A percentile compares a stretch with the other conserved stretches of the same genome.
Conservation (phyloP, 176 grass and related monocot genomes). For the Stipa capillata region DNA sequence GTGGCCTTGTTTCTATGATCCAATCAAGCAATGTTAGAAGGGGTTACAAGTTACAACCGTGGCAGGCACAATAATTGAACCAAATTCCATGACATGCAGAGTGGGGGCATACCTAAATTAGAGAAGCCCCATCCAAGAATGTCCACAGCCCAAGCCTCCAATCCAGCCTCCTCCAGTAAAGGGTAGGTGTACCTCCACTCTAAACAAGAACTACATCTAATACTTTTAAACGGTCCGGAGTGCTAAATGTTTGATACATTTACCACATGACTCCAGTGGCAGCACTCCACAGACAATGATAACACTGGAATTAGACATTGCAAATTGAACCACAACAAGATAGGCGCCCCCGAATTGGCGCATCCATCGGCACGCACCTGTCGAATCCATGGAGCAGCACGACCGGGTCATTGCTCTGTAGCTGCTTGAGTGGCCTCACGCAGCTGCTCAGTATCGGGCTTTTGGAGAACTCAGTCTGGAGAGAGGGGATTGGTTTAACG, state of each 20-base stretch:
- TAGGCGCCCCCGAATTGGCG: not conserved
- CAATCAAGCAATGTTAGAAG: conserved; percentile 4
- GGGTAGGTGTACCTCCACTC: conserved; percentile 94
- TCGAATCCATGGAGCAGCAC: conserved; percentile 95
- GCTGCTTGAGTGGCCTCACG: conserved; percentile 72
- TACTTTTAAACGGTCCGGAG: conserved; percentile 22
- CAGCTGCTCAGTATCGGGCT: conserved; percentile 79
- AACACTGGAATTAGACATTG: not conserved
- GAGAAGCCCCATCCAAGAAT: conserved; percentile 99
- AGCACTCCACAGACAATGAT: not conserved
- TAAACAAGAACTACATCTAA: conserved; percentile 84
- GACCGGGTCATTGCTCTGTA: conserved; percentile 37
- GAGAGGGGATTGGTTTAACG: not conserved
- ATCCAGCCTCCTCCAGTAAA: conserved; percentile 80
- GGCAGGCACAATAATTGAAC: conserved; percentile 2
- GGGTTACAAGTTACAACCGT: not conserved
- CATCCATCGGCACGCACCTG: conserved; percentile 39
- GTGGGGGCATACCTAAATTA: conserved; percentile 54
- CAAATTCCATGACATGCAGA: not conserved
- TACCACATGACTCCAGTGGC: not conserved
- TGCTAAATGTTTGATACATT: not conserved
- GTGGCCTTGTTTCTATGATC: conserved; percentile 51
- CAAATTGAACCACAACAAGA: not conserved
- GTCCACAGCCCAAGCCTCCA: conserved; percentile 87
- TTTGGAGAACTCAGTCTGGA: conserved; percentile 53